Base-by-base conservation (phyloP, 805 yeast genomes). In the Candida boleticola region DNA sequence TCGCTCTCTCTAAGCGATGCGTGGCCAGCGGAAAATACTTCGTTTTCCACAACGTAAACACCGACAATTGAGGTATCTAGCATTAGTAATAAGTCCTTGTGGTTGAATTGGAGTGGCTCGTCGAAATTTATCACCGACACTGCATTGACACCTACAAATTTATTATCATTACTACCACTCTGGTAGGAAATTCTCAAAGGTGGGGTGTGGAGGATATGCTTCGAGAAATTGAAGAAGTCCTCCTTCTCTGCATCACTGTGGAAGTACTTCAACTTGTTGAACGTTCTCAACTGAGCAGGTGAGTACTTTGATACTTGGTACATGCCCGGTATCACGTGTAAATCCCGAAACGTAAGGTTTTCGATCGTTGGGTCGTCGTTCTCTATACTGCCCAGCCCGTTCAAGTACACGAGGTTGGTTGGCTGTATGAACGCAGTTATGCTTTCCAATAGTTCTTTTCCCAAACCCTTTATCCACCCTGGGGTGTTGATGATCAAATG, bases 391-490 rank as follows among this genome's bases (percentile, higher is more conserved):
- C 41, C 41, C 27, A 43, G 42, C 21, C 44, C 51, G 34, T 45
- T 44, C 42, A 89, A 54, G 42, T 80, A 74, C 0, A 85, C 58
- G 19, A 86, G 56, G 46, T 77, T 72, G 0, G 83, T 74, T 0
- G 95, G 87, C 20, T 68, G 61, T 1, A 77, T 58, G 7, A 58
- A 44, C 0, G 52, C 45, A 2, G 81, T 66, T 2, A 85, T 61
- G 21, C 71, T 64, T 13, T 61, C 67, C n/a, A 86, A 66, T 6
- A 89, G 62, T 37, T 80, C 83, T 13, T 82, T 69, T 0, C 97
- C 97, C 47, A 79, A 80, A 0, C 97, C 97, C 60, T 85, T 86
- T 23, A 89, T 77, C 96, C 96, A 89, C 0, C 96, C 96, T 0
- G 97, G 92, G 1, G 90, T 78, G 53, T 89, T 89, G 3, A 90